Percentiles rank a stretch among this genome's conserved stretches.
phyloP scores from a whole-genome alignment of 495 filamentous ascomycete genomes.

The Poronia punctata region DNA sequence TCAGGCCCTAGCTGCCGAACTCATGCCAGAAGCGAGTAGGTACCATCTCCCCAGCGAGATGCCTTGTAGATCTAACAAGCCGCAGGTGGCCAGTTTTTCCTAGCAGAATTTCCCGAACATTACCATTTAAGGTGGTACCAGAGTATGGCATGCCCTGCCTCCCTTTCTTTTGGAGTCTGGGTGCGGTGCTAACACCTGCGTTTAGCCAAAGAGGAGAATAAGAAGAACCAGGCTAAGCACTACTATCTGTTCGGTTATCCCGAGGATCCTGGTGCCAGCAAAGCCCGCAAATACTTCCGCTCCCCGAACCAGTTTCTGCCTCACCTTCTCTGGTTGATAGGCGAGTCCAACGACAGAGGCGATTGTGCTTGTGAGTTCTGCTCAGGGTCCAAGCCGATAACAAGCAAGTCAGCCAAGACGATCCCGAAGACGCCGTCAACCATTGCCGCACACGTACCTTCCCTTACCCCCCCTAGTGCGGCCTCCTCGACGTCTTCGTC shows the following conservation, averaged over 20 bases:
- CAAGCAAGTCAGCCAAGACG: constrained; percentile 5
- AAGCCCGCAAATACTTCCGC: constrained; percentile 22
- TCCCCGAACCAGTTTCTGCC: constrained; percentile 35
- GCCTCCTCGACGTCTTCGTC: not conserved
- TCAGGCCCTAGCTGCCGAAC: constrained; percentile 7
- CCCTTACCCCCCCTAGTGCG: not conserved
- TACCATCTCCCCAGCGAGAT: not conserved
- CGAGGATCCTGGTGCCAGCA: constrained; percentile 8
- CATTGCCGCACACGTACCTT: not conserved
- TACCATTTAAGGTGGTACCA: constrained; percentile 13
- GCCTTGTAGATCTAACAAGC: constrained; percentile 1
- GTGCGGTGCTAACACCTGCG: not conserved
- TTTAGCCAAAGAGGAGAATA: constrained; percentile 8
- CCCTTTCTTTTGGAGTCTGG: not conserved
- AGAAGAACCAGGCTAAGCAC: constrained; percentile 19
- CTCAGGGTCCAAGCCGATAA: constrained; percentile 9
- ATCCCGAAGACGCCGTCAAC: not conserved
- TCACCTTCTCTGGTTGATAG: constrained; percentile 34
- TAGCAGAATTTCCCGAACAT: constrained; percentile 5
- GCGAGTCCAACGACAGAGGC: constrained; percentile 20
- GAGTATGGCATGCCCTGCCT: not conserved
- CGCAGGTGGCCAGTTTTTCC: constrained; percentile 6
- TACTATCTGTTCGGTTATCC: constrained; percentile 40
- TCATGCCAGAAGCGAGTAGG: constrained; percentile 8
- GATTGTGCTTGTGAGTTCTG: constrained; percentile 24